Conservation (phyloP, 2,329 filamentous ascomycete genomes). For the Colletotrichum sublineola region DNA sequence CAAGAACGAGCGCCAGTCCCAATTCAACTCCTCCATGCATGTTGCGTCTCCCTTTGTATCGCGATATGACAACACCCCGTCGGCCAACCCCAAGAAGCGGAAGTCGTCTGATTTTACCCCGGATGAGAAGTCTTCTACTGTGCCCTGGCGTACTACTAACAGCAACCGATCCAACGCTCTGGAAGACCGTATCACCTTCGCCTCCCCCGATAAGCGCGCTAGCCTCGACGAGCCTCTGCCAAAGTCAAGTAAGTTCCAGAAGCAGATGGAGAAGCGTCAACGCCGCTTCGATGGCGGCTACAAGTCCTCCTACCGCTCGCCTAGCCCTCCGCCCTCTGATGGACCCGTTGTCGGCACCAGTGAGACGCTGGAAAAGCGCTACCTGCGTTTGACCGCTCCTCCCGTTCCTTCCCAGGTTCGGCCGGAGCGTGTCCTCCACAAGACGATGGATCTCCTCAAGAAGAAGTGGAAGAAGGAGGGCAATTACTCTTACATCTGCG, state of each 20-base stretch:
- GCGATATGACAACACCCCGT: conserved; percentile 44
- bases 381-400: conserved; percentile 91
- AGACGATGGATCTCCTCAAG: conserved; percentile 90
- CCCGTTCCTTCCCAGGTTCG: conserved; percentile 92
- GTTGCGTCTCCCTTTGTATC: conserved; percentile 44
- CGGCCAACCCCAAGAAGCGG: conserved; percentile 76
- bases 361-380: conserved; percentile 89
- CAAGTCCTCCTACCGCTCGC: conserved; percentile 67
- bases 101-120: conserved; percentile 79
- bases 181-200: conserved; percentile 81
- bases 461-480: conserved; percentile 94
- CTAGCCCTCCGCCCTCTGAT: conserved; percentile 68
- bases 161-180: conserved; percentile 61
- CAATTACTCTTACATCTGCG: conserved; percentile 98
- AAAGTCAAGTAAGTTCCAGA: conserved; percentile 88
- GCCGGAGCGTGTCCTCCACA: conserved; percentile 81
- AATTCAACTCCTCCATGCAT: conserved; percentile 56
- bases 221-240: conserved; percentile 58
- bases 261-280: conserved; percentile 87
- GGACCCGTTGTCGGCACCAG: conserved; percentile 89
- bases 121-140: conserved; percentile 65
- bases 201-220: conserved; percentile 62
- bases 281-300: conserved; percentile 84
- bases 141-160: conserved; percentile 84
- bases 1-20: conserved; percentile 73